Conservation (phyloP, 202 grass and related monocot genomes). For the Miscanthus sacchariflorus region DNA sequence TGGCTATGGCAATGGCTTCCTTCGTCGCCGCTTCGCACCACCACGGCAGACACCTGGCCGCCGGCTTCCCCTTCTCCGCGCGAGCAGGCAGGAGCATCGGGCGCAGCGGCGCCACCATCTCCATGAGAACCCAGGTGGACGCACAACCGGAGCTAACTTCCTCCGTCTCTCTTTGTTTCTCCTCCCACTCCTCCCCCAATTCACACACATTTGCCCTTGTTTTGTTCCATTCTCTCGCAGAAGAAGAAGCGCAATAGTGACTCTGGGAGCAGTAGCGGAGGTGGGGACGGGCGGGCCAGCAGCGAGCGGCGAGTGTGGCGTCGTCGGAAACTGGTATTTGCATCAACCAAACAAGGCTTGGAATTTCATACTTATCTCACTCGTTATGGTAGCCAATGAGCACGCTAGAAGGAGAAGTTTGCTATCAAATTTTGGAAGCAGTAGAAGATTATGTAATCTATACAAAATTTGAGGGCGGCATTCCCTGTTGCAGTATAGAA, state of each 20-base stretch:
- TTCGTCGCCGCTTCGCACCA: constrained; percentile 36
- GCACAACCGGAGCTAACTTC: not conserved
- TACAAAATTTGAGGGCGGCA: not conserved
- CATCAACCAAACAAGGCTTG: constrained; percentile 25
- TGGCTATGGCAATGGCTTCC: constrained; percentile 52
- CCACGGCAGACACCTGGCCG: constrained; percentile 38
- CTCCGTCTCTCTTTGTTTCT: not conserved
- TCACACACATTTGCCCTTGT: not conserved
- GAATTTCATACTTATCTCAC: constrained; percentile 22
- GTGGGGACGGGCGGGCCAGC: constrained; percentile 35
- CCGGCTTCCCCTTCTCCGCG: constrained; percentile 10
- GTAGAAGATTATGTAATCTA: not conserved
- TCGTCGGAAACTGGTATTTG: constrained; percentile 75
- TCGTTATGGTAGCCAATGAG: constrained; percentile 9
- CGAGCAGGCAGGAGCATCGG: not conserved
- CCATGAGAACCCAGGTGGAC: constrained; percentile 66
- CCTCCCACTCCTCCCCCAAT: constrained; percentile 9
- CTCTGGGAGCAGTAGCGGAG: constrained; percentile 34
- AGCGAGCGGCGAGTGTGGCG: constrained; percentile 74
- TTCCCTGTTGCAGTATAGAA: not conserved
- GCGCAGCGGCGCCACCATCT: constrained; percentile 48
- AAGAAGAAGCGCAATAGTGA: constrained; percentile 52
- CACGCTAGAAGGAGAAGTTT: not conserved
- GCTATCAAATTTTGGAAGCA: not conserved
- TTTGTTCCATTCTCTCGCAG: constrained; percentile 36